These are phyloP conservation scores for Gliomastix tumulicola DNA, from an alignment of 2,329 filamentous ascomycete genomes.

Conservation along the genomic window DNA sequence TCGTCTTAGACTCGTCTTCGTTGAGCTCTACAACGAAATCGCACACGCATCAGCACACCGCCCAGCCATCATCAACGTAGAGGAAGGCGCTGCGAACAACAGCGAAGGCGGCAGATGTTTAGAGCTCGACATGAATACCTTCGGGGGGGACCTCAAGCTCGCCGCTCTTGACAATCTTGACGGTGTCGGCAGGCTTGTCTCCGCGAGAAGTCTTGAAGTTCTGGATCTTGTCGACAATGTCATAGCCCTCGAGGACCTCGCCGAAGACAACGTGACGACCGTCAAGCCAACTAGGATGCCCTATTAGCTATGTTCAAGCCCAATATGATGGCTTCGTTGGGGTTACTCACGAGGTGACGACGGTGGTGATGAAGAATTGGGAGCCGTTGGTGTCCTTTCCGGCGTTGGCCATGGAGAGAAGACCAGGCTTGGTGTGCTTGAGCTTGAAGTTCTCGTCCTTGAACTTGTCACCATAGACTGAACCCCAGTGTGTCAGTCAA, in stretches of 20 bases:
- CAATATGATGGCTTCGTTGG: background rate
- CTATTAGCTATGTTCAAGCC: conserved; percentile 5
- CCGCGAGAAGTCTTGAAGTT: conserved; percentile 55
- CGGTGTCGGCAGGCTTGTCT: conserved; percentile 61
- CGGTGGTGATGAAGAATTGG: conserved; percentile 88
- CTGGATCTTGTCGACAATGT: conserved; percentile 74
- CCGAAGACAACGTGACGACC: conserved; percentile 83
- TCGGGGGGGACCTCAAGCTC: conserved; percentile 77
- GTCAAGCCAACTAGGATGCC: conserved; percentile 62
- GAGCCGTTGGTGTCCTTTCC: conserved; percentile 83
- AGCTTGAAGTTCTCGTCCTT: conserved; percentile 92
- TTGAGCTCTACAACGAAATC: conserved; percentile 15
- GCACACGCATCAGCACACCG: conserved; percentile 25
- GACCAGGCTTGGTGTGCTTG: conserved; percentile 80
- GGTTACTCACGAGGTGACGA: conserved; percentile 60
- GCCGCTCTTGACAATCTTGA: conserved; percentile 79
- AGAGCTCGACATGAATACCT: conserved; percentile 92
- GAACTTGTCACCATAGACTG: conserved; percentile 79
- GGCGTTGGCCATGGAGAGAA: conserved; percentile 80
- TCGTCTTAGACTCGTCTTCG: conserved; percentile 6
- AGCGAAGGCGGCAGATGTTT: conserved; percentile 31
- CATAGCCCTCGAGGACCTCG: conserved; percentile 81
- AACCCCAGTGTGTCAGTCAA: conserved; percentile 9
- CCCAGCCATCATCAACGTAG: background rate
- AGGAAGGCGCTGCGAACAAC: conserved; percentile 15